These are phyloP conservation scores for Suillus paluster DNA, from an alignment of 768 basidiomycete species.

Conservation along the genomic window DNA sequence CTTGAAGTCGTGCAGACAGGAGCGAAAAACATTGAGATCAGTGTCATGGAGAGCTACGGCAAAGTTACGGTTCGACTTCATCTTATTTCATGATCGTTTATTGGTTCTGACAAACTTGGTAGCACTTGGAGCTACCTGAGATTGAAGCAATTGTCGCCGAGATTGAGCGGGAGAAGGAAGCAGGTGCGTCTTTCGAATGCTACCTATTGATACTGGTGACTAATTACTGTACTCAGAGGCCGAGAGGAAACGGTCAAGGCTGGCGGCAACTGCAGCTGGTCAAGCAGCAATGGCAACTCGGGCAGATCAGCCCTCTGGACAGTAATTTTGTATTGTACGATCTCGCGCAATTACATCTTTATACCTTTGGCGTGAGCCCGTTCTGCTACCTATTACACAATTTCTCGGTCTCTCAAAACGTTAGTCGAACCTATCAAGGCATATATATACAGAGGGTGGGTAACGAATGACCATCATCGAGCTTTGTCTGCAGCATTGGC, in stretches of 20 bases:
- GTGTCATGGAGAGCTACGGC: slow-evolving; percentile 94
- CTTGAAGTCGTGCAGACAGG: slow-evolving; percentile 99
- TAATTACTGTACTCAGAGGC: slow-evolving; percentile 63
- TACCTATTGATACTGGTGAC: not conserved
- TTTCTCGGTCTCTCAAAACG: not conserved
- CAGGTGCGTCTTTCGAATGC: slow-evolving; percentile 52
- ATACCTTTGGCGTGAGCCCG: not conserved
- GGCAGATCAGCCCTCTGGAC: slow-evolving; percentile 42
- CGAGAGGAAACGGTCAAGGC: slow-evolving; percentile 87
- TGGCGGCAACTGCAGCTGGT: slow-evolving; percentile 90
- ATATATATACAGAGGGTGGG: not conserved
- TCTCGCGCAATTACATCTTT: not conserved
- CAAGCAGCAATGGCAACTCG: slow-evolving; percentile 86
- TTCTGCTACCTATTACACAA: not conserved
- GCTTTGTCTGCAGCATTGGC: not conserved
- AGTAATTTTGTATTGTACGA: slow-evolving; percentile 30
- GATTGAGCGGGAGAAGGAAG: slow-evolving; percentile 98
- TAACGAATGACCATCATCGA: not conserved
- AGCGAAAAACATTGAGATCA: slow-evolving; percentile 99
- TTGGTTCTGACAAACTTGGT: not conserved
- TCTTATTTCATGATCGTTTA: not conserved
- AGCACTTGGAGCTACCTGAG: slow-evolving; percentile 70
- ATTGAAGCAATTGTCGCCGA: slow-evolving; percentile 91
- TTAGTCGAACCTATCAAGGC: not conserved
- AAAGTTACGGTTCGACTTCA: slow-evolving; percentile 77